Conservation (phyloP, 2,329 filamentous ascomycete genomes). For the Pseudogymnoascus sp. region DNA sequence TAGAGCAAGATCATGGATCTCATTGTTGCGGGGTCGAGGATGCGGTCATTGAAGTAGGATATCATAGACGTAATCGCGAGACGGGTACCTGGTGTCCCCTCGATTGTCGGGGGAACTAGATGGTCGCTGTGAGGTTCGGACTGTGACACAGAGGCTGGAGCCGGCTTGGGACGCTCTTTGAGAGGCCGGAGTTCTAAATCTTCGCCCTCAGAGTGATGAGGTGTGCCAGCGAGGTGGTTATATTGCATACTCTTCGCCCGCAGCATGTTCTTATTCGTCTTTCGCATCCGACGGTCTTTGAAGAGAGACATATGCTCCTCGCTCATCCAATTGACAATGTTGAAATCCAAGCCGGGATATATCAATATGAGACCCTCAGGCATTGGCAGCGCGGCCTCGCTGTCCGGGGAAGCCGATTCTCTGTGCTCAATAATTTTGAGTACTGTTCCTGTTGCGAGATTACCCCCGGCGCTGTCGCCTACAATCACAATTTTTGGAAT, state of each 20-base stretch:
- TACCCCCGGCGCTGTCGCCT: conserved; percentile 78
- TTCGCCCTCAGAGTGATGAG: conserved; percentile 72
- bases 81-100: conserved; percentile 47
- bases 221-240: conserved; percentile 73
- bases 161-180: not conserved
- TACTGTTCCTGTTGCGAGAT: conserved; percentile 70
- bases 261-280: conserved; percentile 71
- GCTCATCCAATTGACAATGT: conserved; percentile 98
- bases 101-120: not conserved
- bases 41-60: conserved; percentile 93
- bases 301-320: conserved; percentile 96
- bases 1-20: conserved; percentile 98
- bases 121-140: not conserved
- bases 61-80: conserved; percentile 95
- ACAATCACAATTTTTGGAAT: conserved; percentile 64
- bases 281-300: conserved; percentile 69
- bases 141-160: not conserved
- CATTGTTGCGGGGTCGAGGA: conserved; percentile 97
- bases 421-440: conserved; percentile 74
- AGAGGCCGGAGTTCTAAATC: conserved; percentile 24
- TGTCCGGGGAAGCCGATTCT: conserved; percentile 47
- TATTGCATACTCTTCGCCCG: conserved; percentile 85
- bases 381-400: conserved; percentile 55
- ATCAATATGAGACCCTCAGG: conserved; percentile 79
- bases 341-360: conserved; percentile 91